Percentiles rank a stretch among this genome's conserved stretches.
Conservation (phyloP, 352 stramenopile species). For the Nothophytophthora sp. region DNA sequence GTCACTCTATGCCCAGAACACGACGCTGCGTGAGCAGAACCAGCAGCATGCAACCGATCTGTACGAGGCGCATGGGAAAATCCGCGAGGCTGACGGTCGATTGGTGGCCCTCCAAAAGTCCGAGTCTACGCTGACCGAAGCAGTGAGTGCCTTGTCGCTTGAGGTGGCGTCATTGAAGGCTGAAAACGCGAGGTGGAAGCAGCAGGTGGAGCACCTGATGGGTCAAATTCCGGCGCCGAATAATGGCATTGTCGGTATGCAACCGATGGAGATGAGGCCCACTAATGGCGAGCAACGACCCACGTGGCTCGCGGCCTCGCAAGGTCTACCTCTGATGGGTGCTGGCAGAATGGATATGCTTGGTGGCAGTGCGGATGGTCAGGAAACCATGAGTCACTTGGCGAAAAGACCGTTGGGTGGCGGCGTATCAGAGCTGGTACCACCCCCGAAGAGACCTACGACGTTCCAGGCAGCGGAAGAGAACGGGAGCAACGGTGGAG, state of each 20-base stretch:
- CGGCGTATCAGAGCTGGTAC: not conserved
- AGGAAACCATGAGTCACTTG: not conserved
- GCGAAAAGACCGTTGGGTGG: not conserved
- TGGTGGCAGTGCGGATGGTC: not conserved
- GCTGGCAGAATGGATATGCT: not conserved
- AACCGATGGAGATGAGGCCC: not conserved
- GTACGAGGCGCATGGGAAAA: not conserved
- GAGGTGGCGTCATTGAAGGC: not conserved
- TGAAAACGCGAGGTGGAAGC: not conserved
- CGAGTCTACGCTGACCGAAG: not conserved
- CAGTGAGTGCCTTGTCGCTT: not conserved
- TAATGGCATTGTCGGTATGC: not conserved
- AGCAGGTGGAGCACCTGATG: not conserved
- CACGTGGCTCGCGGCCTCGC: not conserved
- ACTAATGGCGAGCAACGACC: not conserved
- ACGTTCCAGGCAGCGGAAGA: not conserved
- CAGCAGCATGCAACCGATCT: not conserved
- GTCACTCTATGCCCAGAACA: conserved; percentile 5
- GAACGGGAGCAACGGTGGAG: not conserved
- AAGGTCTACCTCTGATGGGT: not conserved
- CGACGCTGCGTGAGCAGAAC: not conserved
- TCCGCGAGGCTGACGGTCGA: not conserved
- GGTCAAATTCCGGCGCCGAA: not conserved
- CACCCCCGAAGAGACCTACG: not conserved
- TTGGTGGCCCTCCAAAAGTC: not conserved